phyloP scores from a whole-genome alignment of 2,329 filamentous ascomycete genomes.

The Lasiodiplodia gonubiensis region DNA sequence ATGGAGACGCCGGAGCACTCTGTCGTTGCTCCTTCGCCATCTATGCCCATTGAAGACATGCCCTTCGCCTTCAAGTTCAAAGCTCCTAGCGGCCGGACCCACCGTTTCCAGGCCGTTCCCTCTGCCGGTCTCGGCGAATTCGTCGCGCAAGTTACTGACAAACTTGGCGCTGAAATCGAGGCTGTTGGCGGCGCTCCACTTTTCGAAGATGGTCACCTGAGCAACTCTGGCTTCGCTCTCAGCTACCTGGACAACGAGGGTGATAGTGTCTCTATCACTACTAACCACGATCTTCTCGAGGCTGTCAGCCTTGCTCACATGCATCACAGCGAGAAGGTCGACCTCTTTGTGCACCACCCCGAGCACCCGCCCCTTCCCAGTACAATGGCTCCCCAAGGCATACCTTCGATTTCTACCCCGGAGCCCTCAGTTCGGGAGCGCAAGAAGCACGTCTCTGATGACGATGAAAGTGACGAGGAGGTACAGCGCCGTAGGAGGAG shows the following conservation, averaged over 20 bases:
- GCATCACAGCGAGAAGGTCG: conserved; percentile 85
- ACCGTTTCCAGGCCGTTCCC: conserved; percentile 84
- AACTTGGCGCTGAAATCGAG: conserved; percentile 84
- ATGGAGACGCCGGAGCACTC: conserved; percentile 77
- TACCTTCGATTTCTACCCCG: conserved; percentile 57
- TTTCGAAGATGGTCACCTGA: conserved; percentile 79
- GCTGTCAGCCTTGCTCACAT: conserved; percentile 84
- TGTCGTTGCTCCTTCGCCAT: conserved; percentile 62
- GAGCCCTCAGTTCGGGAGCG: conserved; percentile 56
- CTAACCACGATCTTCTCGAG: conserved; percentile 89
- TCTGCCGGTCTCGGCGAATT: conserved; percentile 81
- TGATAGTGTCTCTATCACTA: conserved; percentile 95
- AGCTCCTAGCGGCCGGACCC: conserved; percentile 90
- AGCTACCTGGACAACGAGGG: conserved; percentile 98
- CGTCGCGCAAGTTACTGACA: conserved; percentile 76
- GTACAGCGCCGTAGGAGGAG: conserved; percentile 49
- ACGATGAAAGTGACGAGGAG: conserved; percentile 64
- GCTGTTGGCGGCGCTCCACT: conserved; percentile 79
- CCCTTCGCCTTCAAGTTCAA: conserved; percentile 99
- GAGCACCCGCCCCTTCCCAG: conserved; percentile 80
- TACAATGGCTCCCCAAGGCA: conserved; percentile 63
- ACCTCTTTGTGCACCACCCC: conserved; percentile 94
- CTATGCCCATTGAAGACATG: conserved; percentile 64
- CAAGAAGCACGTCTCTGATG: conserved; percentile 52
- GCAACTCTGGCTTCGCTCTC: conserved; percentile 80